Evolutionary conservation across 768 basidiomycete species (phyloP).

Genomic region (Clathrus columnatus): DNA sequence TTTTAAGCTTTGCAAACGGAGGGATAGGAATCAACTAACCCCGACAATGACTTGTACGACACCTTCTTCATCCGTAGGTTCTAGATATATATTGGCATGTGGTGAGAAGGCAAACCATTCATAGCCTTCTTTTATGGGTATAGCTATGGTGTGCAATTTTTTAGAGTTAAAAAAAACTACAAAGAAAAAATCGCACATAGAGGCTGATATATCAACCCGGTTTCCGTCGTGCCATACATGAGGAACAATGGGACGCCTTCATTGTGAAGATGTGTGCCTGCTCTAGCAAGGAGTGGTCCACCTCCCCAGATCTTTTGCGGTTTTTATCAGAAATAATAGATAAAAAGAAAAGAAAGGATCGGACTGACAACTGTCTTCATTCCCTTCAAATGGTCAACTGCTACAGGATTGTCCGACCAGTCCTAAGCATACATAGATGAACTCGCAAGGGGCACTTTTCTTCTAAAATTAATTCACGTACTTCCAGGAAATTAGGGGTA

Average conservation of each 20-base stretch:
- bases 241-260: not conserved
- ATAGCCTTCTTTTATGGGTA: not conserved
- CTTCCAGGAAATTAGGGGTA: conserved; percentile 15
- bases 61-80: not conserved
- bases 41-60: not conserved
- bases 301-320: conserved; percentile 1
- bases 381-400: conserved; percentile 8
- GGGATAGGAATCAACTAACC: not conserved
- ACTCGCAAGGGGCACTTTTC: not conserved
- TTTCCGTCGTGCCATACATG: not conserved
- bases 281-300: not conserved
- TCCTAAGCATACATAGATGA: conserved; percentile 12
- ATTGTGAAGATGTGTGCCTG: not conserved
- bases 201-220: not conserved
- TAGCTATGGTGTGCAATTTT: not conserved
- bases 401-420: conserved; percentile 15
- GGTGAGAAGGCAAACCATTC: conserved; percentile 3
- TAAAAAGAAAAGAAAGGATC: not conserved
- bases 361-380: conserved; percentile 13
- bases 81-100: not conserved
- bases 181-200: not conserved
- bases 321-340: not conserved
- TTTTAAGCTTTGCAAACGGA: not conserved
- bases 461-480: not conserved
- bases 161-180: not conserved